Conservation (phyloP, 495 filamentous ascomycete species). For the Neurospora sp. region DNA sequence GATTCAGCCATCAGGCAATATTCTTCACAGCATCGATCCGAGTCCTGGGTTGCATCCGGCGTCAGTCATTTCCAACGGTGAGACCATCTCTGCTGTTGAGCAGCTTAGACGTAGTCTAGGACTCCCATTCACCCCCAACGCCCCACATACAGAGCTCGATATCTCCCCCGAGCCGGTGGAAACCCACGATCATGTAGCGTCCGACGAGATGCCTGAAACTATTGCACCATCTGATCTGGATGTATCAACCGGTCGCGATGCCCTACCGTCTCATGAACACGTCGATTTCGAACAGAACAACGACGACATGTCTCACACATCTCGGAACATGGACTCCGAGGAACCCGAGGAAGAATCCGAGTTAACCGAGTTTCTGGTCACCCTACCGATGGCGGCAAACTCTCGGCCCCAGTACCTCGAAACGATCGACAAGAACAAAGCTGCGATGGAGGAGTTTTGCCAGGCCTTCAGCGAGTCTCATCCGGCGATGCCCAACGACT, state of each 20-base stretch:
- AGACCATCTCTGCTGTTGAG: constrained; percentile 5
- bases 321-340: neutral
- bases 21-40: constrained; percentile 2
- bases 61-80: neutral
- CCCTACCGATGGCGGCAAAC: constrained; percentile 30
- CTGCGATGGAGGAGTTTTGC: constrained; percentile 24
- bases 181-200: neutral
- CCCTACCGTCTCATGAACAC: constrained; percentile 7
- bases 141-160: neutral
- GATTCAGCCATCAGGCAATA: neutral
- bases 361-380: constrained; percentile 23
- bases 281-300: neutral
- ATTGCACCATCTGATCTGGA: constrained; percentile 30
- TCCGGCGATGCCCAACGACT: constrained; percentile 15
- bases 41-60: neutral
- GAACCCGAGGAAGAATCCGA: constrained; percentile 5
- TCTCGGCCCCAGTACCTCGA: constrained; percentile 30
- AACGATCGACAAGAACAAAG: constrained; percentile 23
- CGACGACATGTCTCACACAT: neutral
- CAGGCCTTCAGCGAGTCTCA: constrained; percentile 12
- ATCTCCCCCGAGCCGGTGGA: neutral
- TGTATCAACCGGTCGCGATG: constrained; percentile 21
- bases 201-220: constrained; percentile 16
- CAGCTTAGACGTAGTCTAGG: constrained; percentile 1
- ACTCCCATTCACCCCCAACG: neutral